Conservation (phyloP, 2,329 filamentous ascomycete genomes). For the Pseudohalonectria lignicola region DNA sequence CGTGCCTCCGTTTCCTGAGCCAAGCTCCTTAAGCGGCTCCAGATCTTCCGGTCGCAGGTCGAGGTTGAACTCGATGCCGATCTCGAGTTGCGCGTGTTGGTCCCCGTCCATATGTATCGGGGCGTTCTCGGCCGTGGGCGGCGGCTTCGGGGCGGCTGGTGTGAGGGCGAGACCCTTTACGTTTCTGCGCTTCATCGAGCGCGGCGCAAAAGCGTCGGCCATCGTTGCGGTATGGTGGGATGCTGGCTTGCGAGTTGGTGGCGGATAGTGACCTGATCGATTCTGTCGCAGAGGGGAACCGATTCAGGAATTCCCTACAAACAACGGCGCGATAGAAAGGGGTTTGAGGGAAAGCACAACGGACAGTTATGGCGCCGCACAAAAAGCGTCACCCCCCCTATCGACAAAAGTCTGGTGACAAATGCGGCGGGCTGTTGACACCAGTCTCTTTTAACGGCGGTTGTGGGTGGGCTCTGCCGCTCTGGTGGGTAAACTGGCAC, state of each 20-base stretch:
- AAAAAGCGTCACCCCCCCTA: too few relatives aligned
- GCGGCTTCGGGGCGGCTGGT: constrained; percentile 61
- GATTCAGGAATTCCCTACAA: too few relatives aligned
- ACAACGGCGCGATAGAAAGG: too few relatives aligned
- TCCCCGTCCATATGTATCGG: constrained; percentile 38
- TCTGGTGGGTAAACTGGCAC: too few relatives aligned
- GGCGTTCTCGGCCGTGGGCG: constrained; percentile 58
- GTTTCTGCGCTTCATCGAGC: constrained; percentile 98
- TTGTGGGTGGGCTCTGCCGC: too few relatives aligned
- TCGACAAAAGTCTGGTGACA: too few relatives aligned
- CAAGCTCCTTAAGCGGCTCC: constrained; percentile 86
- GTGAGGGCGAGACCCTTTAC: constrained; percentile 85
- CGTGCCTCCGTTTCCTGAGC: constrained; percentile 91
- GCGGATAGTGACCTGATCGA: too few relatives aligned
- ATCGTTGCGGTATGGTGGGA: constrained; percentile 25
- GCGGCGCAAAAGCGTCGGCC: constrained; percentile 53
- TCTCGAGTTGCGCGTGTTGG: constrained; percentile 67
- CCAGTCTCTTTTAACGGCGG: too few relatives aligned
- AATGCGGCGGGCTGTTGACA: too few relatives aligned
- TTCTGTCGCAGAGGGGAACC: neutral
- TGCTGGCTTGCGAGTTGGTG: too few relatives aligned
- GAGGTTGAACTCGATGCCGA: constrained; percentile 93
- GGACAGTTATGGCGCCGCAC: too few relatives aligned
- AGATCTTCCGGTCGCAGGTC: constrained; percentile 88
- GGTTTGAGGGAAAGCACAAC: too few relatives aligned